Percentiles rank a stretch among this genome's conserved stretches.
These are phyloP conservation scores for Phytophthora hibernalis DNA, from an alignment of 352 stramenopile genomes.

Conservation along the genomic window DNA sequence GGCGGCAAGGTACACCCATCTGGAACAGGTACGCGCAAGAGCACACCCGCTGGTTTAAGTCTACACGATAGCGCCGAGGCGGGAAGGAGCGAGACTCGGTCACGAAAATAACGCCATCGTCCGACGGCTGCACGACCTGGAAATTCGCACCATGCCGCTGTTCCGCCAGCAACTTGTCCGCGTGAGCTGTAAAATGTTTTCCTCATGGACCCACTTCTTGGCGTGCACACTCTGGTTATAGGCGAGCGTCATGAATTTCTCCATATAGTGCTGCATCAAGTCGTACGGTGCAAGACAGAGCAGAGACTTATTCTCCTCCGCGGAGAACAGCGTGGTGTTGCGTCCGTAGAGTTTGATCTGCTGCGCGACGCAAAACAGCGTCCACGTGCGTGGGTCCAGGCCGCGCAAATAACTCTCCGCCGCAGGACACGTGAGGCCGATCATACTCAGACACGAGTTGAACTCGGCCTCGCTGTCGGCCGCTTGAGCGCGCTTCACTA, in stretches of 20 bases:
- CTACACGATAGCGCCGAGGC: constrained; percentile 41
- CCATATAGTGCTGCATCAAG: constrained; percentile 49
- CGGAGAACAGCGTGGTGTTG: constrained; percentile 37
- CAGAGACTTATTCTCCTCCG: constrained; percentile 29
- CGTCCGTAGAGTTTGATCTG: constrained; percentile 41
- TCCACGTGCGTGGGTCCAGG: constrained; percentile 35
- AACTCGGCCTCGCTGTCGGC: constrained; percentile 46
- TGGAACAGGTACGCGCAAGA: constrained; percentile 49
- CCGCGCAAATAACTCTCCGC: constrained; percentile 42
- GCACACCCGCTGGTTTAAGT: constrained; percentile 36
- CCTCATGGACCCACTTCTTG: constrained; percentile 36
- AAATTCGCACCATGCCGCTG: constrained; percentile 43
- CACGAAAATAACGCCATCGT: constrained; percentile 39
- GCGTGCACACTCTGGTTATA: constrained; percentile 37
- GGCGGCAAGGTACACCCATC: constrained; percentile 41
- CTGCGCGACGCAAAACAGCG: constrained; percentile 38
- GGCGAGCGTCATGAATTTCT: constrained; percentile 41
- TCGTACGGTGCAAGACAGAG: constrained; percentile 41
- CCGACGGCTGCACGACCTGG: constrained; percentile 43
- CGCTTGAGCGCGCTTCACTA: constrained; percentile 44
- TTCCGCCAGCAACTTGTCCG: constrained; percentile 33
- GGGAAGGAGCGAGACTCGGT: constrained; percentile 47
- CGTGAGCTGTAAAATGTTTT: constrained; percentile 33
- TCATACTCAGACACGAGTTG: constrained; percentile 44
- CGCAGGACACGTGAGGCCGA: constrained; percentile 42